Base-by-base conservation (phyloP, 2,329 filamentous ascomycete species). In the Botryotinia globosa region DNA sequence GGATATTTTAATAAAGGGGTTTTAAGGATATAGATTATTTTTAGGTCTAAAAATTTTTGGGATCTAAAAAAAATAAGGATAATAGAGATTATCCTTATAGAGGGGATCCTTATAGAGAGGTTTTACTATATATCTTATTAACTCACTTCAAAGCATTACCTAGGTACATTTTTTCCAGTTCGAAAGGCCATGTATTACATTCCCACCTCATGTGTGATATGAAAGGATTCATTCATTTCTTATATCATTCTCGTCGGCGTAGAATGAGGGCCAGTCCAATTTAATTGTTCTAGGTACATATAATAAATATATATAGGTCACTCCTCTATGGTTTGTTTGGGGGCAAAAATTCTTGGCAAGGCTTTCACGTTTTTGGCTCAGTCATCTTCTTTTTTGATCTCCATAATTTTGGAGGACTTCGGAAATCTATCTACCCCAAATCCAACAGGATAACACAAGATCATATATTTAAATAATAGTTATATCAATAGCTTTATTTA, bases 361-460 rank as follows among this genome's bases (percentile, higher is more conserved):
- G 74, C 73, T 64, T 72, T 74, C 32, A 10, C 44, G 3, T 51
- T 56, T 56, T 64, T 29, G 39, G 45, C n/a, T 67, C 63, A 67
- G 64, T 67, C 65, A 74, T 58, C 73, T 73, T 65, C 72, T 70
- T 56, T 72, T 58, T 34, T 56, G 51, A 48, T 42, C 54, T 74
- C 68, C 72, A 74, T 74, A 74, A 76, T 74, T 74, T 75, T 74
- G 58, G 16, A 69, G 54, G 48, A 56, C 54, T 68, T 65, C 20
- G 18, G n/a, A 68, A 68, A 56, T 56, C n/a, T 45, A 61, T 29
- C 39, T 18, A 16, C 54, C 42, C n/a, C 34, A 61, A 45, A 44
- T 16, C 20, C n/a, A 54, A 67, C 44, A 54, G 29, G 18, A 39
- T 18, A 45, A 69, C 8, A 4, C 37, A 37, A 44, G 20, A 37